phyloP scores from a whole-genome alignment of 192 early-diverging fungal species.

The Coemansia sp. region DNA sequence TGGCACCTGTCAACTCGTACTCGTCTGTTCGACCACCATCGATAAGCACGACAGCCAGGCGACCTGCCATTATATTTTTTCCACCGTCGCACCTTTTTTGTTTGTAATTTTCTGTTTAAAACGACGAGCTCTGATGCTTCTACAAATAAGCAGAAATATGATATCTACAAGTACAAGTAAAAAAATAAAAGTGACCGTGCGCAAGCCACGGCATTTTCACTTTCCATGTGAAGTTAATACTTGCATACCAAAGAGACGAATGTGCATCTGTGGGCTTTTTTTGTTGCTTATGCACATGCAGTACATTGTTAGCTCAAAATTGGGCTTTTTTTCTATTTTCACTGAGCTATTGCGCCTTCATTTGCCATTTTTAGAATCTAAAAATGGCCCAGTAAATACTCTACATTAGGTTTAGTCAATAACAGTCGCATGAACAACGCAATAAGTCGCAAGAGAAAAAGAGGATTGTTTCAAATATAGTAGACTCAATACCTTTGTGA shows the following conservation, averaged over 20 bases:
- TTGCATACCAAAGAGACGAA: not conserved
- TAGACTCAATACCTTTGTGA: not conserved
- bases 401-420: not conserved
- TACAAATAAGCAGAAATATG: not conserved
- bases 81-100: not conserved
- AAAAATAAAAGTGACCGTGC: conserved; percentile 3
- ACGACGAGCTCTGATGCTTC: not conserved
- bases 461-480: not conserved
- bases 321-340: not conserved
- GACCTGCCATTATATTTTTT: conserved; percentile 2
- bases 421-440: not conserved
- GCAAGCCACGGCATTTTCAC: not conserved
- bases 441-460: not conserved
- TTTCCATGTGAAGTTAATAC: not conserved
- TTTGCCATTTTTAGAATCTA: not conserved
- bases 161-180: conserved; percentile 12
- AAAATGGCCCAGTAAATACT: not conserved
- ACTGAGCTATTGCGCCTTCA: not conserved
- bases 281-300: not conserved
- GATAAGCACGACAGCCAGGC: conserved; percentile 12
- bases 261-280: conserved; percentile 1
- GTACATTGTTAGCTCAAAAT: not conserved
- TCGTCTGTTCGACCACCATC: conserved; percentile 20
- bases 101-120: not conserved
- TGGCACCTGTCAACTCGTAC: conserved; percentile 6